Percentiles rank a stretch among this genome's conserved stretches.
phyloP scores from a whole-genome alignment of 1,139 yeast genomes.

The Lodderomyces pseudojiufengensis region DNA sequence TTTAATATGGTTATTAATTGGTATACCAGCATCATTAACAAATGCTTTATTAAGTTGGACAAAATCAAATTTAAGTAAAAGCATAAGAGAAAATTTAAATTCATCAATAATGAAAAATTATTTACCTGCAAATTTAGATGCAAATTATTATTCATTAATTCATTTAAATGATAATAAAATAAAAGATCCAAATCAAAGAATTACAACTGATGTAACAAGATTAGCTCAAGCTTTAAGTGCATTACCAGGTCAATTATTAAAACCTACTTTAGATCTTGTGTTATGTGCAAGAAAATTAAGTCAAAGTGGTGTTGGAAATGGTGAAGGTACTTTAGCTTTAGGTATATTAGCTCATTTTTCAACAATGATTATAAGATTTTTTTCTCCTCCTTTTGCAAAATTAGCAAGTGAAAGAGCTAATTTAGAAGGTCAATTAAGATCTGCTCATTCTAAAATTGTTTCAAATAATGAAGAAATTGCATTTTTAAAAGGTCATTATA shows the following conservation, averaged over 20 bases:
- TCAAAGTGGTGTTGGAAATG: conserved; percentile 69
- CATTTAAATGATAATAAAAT: conserved; percentile 57
- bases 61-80: conserved; percentile 62
- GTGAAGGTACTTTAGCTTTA: conserved; percentile 80
- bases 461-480: conserved; percentile 86
- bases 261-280: conserved; percentile 78
- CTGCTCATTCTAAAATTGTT: conserved; percentile 77
- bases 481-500: conserved; percentile 71
- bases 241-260: conserved; percentile 81
- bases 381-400: conserved; percentile 89
- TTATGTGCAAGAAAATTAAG: conserved; percentile 81
- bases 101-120: conserved; percentile 61
- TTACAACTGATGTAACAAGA: conserved; percentile 74
- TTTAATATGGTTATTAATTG: conserved; percentile 77
- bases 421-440: conserved; percentile 81
- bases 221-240: conserved; percentile 70
- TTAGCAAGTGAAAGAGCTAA: conserved; percentile 75
- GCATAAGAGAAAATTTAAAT: conserved; percentile 66
- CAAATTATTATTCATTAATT: conserved; percentile 44
- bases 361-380: conserved; percentile 64
- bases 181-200: conserved; percentile 77
- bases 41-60: conserved; percentile 73
- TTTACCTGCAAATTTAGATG: conserved; percentile 56
- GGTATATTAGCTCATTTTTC: conserved; percentile 82
- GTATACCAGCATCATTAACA: conserved; percentile 81